A percentile compares a stretch with the other conserved stretches of the same genome.
Evolutionary conservation across 208 protist genomes (phyloP).

Genomic region (Tritrichomonas musculus): DNA sequence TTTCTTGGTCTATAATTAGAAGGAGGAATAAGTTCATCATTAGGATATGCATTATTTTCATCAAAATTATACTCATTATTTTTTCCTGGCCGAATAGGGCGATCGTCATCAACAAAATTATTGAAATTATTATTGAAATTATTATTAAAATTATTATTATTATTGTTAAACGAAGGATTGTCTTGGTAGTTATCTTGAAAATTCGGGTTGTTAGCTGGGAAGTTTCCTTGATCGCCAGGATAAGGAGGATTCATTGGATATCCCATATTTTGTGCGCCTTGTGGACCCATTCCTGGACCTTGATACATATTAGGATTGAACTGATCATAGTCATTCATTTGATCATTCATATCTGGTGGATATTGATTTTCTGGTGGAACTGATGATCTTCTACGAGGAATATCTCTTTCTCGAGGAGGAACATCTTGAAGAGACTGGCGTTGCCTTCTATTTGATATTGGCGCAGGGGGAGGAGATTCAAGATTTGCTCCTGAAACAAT

Average conservation of each 20-base stretch:
- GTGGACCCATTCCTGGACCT: background rate
- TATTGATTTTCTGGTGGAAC: background rate
- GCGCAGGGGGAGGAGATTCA: background rate
- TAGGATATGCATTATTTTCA: background rate
- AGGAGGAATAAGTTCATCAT: background rate
- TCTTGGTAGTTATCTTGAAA: too few species aligned
- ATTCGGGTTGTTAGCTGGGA: background rate
- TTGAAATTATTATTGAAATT: too few species aligned
- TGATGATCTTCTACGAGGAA: background rate
- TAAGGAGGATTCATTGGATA: background rate
- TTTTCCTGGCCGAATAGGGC: too few species aligned
- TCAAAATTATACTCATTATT: too few species aligned
- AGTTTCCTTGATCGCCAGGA: background rate
- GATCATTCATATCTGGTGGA: too few species aligned
- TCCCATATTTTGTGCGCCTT: background rate
- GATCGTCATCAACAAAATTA: too few species aligned
- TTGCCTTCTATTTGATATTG: background rate
- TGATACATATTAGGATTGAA: background rate
- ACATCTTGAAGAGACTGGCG: background rate
- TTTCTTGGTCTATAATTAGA: background rate
- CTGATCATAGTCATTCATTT: background rate
- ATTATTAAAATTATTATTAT: too few species aligned
- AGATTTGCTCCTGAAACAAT: background rate
- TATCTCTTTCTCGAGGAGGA: background rate
- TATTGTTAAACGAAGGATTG: too few species aligned